A percentile compares a stretch with the other conserved stretches of the same genome.
phyloP scores from a whole-genome alignment of 2,329 filamentous ascomycete genomes.

The Hawksworthiomyces lignivorus region DNA sequence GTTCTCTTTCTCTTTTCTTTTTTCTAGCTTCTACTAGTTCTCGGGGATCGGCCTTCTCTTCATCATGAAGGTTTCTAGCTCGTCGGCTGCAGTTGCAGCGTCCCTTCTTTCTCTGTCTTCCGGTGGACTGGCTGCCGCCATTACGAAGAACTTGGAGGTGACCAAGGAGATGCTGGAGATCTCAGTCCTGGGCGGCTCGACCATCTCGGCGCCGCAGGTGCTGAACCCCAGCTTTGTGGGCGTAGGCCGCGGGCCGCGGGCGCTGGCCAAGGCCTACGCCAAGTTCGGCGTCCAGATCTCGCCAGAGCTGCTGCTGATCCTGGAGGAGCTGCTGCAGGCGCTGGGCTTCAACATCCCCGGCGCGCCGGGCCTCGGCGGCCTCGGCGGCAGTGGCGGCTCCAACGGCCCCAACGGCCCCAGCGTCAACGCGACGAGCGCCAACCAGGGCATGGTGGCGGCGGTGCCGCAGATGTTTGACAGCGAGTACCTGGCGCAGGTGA shows the following conservation, averaged over 20 bases:
- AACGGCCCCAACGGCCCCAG: neutral
- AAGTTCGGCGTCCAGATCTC: constrained; percentile 16
- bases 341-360: constrained; percentile 4
- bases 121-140: constrained; percentile 21
- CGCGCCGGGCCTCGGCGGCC: neutral
- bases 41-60: too few species aligned
- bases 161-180: constrained; percentile 22
- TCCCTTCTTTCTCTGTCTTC: constrained; percentile 16
- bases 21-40: neutral
- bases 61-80: constrained; percentile 5
- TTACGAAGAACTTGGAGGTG: constrained; percentile 9
- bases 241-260: constrained; percentile 23
- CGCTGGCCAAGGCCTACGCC: constrained; percentile 25
- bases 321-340: constrained; percentile 17
- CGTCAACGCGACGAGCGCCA: constrained; percentile 1
- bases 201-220: constrained; percentile 31
- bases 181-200: constrained; percentile 30
- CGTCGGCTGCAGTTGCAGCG: constrained; percentile 7
- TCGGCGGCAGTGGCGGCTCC: neutral
- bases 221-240: constrained; percentile 27
- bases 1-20: neutral
- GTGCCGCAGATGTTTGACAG: constrained; percentile 38
- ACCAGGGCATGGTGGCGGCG: constrained; percentile 28
- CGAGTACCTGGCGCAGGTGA: constrained; percentile 51
- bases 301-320: constrained; percentile 14